Evolutionary conservation across 768 basidiomycete species (phyloP).

Genomic region (Serendipita sp.): DNA sequence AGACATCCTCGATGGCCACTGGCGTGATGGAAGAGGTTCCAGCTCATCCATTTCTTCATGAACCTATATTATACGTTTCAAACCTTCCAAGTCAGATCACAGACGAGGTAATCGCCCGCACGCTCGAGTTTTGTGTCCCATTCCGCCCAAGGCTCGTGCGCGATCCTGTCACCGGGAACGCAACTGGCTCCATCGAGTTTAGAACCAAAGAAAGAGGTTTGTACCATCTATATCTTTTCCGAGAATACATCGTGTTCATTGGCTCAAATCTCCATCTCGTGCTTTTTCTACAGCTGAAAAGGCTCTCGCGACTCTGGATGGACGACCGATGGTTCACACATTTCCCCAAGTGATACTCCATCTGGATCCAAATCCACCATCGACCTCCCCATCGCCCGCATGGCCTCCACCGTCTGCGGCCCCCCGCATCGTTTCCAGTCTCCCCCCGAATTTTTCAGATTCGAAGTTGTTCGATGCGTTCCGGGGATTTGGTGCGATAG

Average conservation of each 20-base stretch:
- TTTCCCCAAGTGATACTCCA: slow-evolving; percentile 43
- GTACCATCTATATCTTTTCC: slow-evolving; percentile 7
- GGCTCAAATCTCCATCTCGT: neutral
- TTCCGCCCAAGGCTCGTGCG: slow-evolving; percentile 64
- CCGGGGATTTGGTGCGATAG: slow-evolving; percentile 67
- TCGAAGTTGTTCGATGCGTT: slow-evolving; percentile 71
- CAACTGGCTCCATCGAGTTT: slow-evolving; percentile 56
- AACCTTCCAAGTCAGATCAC: slow-evolving; percentile 55
- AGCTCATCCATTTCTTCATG: slow-evolving; percentile 65
- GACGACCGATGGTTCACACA: slow-evolving; percentile 47
- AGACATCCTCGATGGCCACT: neutral
- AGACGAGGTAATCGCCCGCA: slow-evolving; percentile 60
- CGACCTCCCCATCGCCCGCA: slow-evolving; percentile 51
- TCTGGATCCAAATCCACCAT: slow-evolving; percentile 67
- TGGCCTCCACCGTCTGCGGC: slow-evolving; percentile 60
- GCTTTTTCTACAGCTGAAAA: slow-evolving; percentile 50
- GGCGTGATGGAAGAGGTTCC: slow-evolving; percentile 6
- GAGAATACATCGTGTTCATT: neutral
- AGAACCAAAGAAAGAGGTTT: slow-evolving; percentile 2
- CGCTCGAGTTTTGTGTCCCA: slow-evolving; percentile 59
- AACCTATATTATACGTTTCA: slow-evolving; percentile 67
- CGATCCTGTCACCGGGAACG: slow-evolving; percentile 32
- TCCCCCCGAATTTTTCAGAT: slow-evolving; percentile 52
- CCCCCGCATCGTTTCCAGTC: slow-evolving; percentile 71
- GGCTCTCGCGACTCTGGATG: slow-evolving; percentile 69